Evolutionary conservation across 2,329 filamentous ascomycete genomes (phyloP), one percentile per base, ranked within the genome.

Genomic region (Trichoderma lentiforme): DNA sequence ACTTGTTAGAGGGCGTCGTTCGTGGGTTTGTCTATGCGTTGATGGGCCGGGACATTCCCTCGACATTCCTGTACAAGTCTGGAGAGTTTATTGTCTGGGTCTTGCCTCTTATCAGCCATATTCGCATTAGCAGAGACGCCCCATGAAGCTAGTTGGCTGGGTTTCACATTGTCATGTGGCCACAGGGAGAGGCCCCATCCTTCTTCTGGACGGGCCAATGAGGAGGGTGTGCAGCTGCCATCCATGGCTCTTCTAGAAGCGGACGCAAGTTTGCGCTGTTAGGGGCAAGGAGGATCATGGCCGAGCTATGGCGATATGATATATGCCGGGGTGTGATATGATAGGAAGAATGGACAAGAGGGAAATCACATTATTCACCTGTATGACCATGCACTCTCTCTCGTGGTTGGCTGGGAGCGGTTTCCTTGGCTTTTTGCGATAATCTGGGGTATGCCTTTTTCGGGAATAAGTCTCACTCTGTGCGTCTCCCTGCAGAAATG

Each of bases 201-300:
- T 26, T 36, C 43, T 24, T 34, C 18, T 11, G 21, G 21, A 56
- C 24, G 32, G n/a, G 53, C 68, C 68, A 70, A 57, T 70, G 71
- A 75, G 73, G 62, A 62, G 70, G 58, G 71, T 66, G 73, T 73
- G 73, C 73, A 70, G 56, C 71, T 70, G 73, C 63, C 68, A 30
- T 56, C 28, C n/a, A 34, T 65, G 28, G 43, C 62, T 74, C 73
- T 78, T 78, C 77, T 78, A 77, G 77, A 78, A 78, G 77, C 61
- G 61, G 61, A 65, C 69, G 69, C 69, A 71, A 60, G 47, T 66
- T 71, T 71, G 69, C 47, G 69, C 69, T 71, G 51, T 58, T 65
- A 36, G 51, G 51, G 36, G 60, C 47, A 34, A 26, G 53, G 32
- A 21, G 26, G 57, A 32, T 32, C 26, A 53, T 24, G 21, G 21